Percentiles rank a stretch among this genome's conserved stretches.
Evolutionary conservation across 164 flowering plant genomes (phyloP).

Genomic region (Tinospora cordifolia): DNA sequence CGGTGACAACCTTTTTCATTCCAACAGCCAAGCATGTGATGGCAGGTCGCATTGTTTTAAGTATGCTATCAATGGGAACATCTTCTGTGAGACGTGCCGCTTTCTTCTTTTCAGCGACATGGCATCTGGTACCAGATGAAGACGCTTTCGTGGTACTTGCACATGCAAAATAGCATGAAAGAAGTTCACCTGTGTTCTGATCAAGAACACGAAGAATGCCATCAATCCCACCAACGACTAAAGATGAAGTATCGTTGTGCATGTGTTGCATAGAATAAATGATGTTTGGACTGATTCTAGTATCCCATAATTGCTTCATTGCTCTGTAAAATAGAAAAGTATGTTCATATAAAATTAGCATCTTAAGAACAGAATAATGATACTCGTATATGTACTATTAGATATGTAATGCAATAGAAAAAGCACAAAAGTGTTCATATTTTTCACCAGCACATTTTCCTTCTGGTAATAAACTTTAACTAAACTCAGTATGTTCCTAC

Average conservation of each 20-base stretch:
- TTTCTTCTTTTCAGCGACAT: conserved; percentile 27
- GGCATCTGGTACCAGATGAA: conserved; percentile 10
- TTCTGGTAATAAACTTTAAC: too few relatives aligned
- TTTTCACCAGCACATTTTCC: neutral
- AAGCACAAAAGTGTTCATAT: neutral
- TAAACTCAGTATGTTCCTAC: too few relatives aligned
- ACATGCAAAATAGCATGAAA: conserved; percentile 45
- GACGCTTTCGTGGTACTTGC: conserved; percentile 7
- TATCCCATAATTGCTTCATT: conserved; percentile 58
- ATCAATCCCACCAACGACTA: conserved; percentile 83
- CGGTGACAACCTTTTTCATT: conserved; percentile 76
- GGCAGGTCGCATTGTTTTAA: conserved; percentile 44
- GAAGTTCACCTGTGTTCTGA: conserved; percentile 56
- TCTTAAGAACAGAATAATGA: too few relatives aligned
- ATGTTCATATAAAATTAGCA: neutral
- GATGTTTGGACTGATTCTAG: conserved; percentile 57
- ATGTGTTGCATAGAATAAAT: conserved; percentile 64
- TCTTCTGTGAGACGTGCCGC: conserved; percentile 43
- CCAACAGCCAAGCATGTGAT: conserved; percentile 84
- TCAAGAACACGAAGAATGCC: conserved; percentile 63
- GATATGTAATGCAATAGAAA: neutral
- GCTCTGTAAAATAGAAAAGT: conserved; percentile 35
- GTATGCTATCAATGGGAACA: conserved; percentile 35
- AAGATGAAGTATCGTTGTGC: conserved; percentile 42
- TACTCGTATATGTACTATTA: too few relatives aligned